Evolutionary conservation across 169 alveolate species (phyloP).

Genomic region (Plasmodium falciparum): DNA sequence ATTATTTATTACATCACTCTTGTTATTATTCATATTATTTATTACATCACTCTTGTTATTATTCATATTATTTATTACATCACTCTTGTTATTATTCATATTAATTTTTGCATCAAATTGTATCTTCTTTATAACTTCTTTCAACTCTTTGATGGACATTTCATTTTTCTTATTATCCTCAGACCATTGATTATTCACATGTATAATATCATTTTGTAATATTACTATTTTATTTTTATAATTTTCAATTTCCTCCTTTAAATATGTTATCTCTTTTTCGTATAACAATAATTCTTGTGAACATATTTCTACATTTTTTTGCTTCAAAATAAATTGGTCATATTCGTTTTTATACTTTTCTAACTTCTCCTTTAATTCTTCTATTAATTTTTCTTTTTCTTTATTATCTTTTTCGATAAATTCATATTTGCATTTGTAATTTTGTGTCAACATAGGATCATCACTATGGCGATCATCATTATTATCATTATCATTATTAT

Average conservation of each 20-base stretch:
- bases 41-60: no score
- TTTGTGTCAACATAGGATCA: neutral
- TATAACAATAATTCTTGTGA: constrained; percentile 16
- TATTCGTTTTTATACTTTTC: constrained; percentile 46
- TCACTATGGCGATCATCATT: neutral
- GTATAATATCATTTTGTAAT: constrained; percentile 40
- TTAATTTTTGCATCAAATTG: constrained; percentile 48
- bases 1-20: no score
- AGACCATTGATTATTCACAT: constrained; percentile 26
- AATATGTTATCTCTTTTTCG: constrained; percentile 48
- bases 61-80: neutral
- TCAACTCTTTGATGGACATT: constrained; percentile 14
- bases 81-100: neutral
- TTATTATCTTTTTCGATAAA: constrained; percentile 19
- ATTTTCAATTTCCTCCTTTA: constrained; percentile 48
- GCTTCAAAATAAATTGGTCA: constrained; percentile 13
- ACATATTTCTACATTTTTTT: constrained; percentile 23
- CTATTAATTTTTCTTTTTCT: constrained; percentile 65
- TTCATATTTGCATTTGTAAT: constrained; percentile 41
- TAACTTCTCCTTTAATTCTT: constrained; percentile 32
- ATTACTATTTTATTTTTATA: constrained; percentile 26
- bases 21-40: no score
- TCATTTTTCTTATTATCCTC: constrained; percentile 59
- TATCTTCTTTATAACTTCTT: constrained; percentile 28
- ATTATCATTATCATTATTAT: neutral